Evolutionary conservation across 2,329 filamentous ascomycete genomes (phyloP).

Genomic region (Fusarium transvaalense): DNA sequence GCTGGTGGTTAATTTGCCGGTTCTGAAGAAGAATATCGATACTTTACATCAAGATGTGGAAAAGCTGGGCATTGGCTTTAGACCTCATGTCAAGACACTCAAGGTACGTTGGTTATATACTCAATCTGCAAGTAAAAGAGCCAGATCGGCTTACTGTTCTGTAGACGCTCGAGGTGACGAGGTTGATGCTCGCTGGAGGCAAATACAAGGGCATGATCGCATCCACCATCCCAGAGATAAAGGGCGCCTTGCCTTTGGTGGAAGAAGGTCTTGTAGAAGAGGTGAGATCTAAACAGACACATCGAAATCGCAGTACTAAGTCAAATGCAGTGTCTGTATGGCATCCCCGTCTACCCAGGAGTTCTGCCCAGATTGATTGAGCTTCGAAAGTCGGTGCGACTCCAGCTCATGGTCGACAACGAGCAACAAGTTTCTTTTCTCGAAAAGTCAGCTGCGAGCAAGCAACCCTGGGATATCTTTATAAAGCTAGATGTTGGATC

Average conservation of each 20-base stretch:
- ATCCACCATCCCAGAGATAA: constrained; percentile 57
- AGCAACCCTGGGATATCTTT: constrained; percentile 52
- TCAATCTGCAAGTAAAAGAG: fast-evolving
- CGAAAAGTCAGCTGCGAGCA: constrained; percentile 37
- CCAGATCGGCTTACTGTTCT: neutral
- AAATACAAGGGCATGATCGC: constrained; percentile 55
- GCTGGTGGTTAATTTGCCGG: constrained; percentile 55
- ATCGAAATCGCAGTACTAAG: neutral
- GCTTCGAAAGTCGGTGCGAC: constrained; percentile 48
- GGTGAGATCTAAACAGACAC: constrained; percentile 39
- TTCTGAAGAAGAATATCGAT: constrained; percentile 55
- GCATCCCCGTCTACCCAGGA: constrained; percentile 56
- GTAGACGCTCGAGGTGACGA: constrained; percentile 54
- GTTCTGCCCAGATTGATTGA: constrained; percentile 49
- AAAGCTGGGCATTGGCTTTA: constrained; percentile 53
- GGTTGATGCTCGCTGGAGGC: constrained; percentile 57
- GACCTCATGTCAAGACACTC: constrained; percentile 61
- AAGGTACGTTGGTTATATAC: constrained; percentile 49
- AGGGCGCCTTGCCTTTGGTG: constrained; percentile 55
- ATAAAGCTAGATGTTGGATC: constrained; percentile 56
- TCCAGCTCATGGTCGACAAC: constrained; percentile 56
- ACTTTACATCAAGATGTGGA: constrained; percentile 56
- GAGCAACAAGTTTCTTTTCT: constrained; percentile 51
- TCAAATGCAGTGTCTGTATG: constrained; percentile 52
- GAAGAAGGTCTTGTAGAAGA: constrained; percentile 57